Percentiles rank a stretch among this genome's conserved stretches.
Evolutionary conservation across 2,329 filamentous ascomycete genomes (phyloP).

Genomic region (Cordyceps farinosa): DNA sequence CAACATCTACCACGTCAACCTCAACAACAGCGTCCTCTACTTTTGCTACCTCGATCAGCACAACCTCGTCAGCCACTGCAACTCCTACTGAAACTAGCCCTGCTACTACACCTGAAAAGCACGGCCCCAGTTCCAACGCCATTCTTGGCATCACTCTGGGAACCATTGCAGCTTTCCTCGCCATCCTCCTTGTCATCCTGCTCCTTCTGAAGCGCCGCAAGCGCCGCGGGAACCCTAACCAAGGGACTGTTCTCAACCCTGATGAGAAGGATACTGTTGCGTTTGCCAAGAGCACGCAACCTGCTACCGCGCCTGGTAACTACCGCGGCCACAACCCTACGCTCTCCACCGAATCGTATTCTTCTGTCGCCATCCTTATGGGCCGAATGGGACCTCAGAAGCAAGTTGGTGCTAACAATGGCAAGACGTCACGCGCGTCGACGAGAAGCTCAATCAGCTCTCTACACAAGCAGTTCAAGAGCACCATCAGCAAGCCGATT

Average conservation of each 20-base stretch:
- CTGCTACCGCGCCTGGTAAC: slow-evolving; percentile 32
- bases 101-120: slow-evolving; percentile 28
- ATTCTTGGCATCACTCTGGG: slow-evolving; percentile 82
- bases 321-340: slow-evolving; percentile 52
- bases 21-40: slow-evolving; percentile 25
- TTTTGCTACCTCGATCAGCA: slow-evolving; percentile 26
- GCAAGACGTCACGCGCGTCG: slow-evolving; percentile 53
- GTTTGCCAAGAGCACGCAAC: slow-evolving; percentile 42
- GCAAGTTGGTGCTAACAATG: slow-evolving; percentile 40
- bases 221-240: slow-evolving; percentile 36
- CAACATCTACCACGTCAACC: slow-evolving; percentile 24
- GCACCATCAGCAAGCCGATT: slow-evolving; percentile 59
- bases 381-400: slow-evolving; percentile 54
- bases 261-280: slow-evolving; percentile 57
- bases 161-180: slow-evolving; percentile 69
- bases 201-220: slow-evolving; percentile 58
- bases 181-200: slow-evolving; percentile 68
- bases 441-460: slow-evolving; percentile 49
- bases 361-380: slow-evolving; percentile 63
- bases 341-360: slow-evolving; percentile 55
- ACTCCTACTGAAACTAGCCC: slow-evolving; percentile 25
- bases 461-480: slow-evolving; percentile 61
- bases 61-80: slow-evolving; percentile 20
- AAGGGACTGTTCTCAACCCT: slow-evolving; percentile 42
- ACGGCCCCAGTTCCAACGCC: slow-evolving; percentile 42